Percentiles rank a stretch among this genome's conserved stretches.
Evolutionary conservation across 441 rosid genomes (phyloP).

Genomic region (Macaranga tanarius): DNA sequence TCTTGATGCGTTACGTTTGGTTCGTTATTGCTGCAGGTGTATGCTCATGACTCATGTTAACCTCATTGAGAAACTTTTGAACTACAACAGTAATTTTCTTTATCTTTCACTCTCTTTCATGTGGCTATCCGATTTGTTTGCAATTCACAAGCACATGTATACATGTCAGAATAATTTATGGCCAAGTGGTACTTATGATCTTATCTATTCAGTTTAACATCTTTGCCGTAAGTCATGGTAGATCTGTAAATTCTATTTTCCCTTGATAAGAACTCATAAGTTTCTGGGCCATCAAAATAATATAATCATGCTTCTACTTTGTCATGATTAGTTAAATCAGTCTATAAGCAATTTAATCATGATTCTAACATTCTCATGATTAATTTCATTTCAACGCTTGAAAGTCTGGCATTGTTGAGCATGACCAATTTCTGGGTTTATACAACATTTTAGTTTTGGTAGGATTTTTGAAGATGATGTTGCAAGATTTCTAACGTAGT

Average conservation of each 20-base stretch:
- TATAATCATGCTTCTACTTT: too few relatives aligned
- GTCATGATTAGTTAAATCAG: background rate
- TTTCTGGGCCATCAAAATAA: background rate
- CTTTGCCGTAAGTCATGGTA: background rate
- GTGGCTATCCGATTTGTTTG: background rate
- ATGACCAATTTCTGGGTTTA: too few relatives aligned
- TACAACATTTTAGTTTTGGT: too few relatives aligned
- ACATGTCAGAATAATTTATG: too few relatives aligned
- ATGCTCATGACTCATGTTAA: slow-evolving; percentile 99
- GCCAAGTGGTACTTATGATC: slow-evolving; percentile 1
- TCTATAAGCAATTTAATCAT: background rate
- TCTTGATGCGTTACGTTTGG: slow-evolving; percentile 79
- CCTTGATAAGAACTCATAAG: background rate
- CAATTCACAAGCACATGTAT: background rate
- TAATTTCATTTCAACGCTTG: background rate
- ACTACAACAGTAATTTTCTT: slow-evolving; percentile 67
- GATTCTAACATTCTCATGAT: background rate
- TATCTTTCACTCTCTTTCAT: slow-evolving; percentile 14
- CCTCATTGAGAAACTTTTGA: slow-evolving; percentile 93
- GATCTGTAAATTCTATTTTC: too few relatives aligned
- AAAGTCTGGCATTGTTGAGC: background rate
- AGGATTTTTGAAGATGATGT: too few relatives aligned
- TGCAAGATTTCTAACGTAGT: too few relatives aligned
- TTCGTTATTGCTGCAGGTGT: slow-evolving; percentile 89
- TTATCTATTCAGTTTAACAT: background rate